A percentile compares a stretch with the other conserved stretches of the same genome.
phyloP scores from a whole-genome alignment of 2,329 filamentous ascomycete species.

The Botrytis byssoidea region DNA sequence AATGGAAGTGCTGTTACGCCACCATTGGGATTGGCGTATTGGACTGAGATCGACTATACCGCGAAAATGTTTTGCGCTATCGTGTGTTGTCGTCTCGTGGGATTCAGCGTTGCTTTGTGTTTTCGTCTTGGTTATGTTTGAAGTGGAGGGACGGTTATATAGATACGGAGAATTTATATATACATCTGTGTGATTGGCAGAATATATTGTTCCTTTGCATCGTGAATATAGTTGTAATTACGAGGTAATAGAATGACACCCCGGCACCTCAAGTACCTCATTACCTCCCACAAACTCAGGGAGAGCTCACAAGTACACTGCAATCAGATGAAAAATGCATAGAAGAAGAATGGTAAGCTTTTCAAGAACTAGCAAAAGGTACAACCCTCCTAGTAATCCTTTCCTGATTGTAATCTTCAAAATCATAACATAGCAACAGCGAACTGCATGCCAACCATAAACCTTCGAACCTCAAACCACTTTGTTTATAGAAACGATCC shows the following conservation, averaged over 20 bases:
- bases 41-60: constrained; percentile 41
- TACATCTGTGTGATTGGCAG: neutral
- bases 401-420: neutral
- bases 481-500: neutral
- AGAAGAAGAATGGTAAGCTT: neutral
- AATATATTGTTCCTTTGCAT: neutral
- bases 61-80: constrained; percentile 58
- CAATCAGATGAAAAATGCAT: neutral
- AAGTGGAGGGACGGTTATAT: neutral
- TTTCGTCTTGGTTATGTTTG: neutral
- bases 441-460: neutral
- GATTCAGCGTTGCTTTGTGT: constrained; percentile 23
- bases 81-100: constrained; percentile 38
- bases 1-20: constrained; percentile 49
- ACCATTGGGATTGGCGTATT: constrained; percentile 49
- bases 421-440: neutral
- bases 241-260: neutral
- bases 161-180: neutral
- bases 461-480: neutral
- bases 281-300: neutral
- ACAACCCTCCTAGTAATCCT: neutral
- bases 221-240: neutral
- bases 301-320: neutral
- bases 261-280: neutral
- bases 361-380: neutral